Evolutionary conservation across 805 yeast genomes (phyloP).

Genomic region (Barnettozyma sucrosica): DNA sequence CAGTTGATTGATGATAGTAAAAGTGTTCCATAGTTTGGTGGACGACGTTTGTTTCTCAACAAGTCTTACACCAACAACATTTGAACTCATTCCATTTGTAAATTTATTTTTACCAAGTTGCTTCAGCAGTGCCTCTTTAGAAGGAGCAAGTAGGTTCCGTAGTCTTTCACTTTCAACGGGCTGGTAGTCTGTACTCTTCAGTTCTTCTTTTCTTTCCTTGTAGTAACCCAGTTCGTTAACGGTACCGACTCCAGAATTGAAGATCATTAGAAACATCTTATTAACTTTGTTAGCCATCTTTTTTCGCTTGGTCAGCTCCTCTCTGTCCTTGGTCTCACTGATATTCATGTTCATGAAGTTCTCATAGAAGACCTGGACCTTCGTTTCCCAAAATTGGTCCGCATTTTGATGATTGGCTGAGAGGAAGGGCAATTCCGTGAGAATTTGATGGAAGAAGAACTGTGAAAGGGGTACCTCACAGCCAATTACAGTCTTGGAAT

Average conservation of each 20-base stretch:
- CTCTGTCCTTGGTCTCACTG: slow-evolving; percentile 69
- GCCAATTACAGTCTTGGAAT: slow-evolving; percentile 14
- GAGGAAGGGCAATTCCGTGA: slow-evolving; percentile 74
- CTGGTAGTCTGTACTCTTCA: slow-evolving; percentile 21
- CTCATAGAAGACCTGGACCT: slow-evolving; percentile 78
- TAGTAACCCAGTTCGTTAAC: slow-evolving; percentile 48
- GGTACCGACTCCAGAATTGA: slow-evolving; percentile 70
- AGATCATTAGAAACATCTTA: slow-evolving; percentile 58
- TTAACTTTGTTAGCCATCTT: slow-evolving; percentile 57
- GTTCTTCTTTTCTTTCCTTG: slow-evolving; percentile 24
- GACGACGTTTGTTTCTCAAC: slow-evolving; percentile 24
- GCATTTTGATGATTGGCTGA: slow-evolving; percentile 35
- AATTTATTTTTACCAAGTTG: slow-evolving; percentile 29
- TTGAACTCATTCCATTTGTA: slow-evolving; percentile 54
- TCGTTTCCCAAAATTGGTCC: slow-evolving; percentile 70
- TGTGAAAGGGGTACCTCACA: slow-evolving; percentile 57
- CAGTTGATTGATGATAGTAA: slow-evolving; percentile 13
- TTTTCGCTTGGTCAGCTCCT: slow-evolving; percentile 65
- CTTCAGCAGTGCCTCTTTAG: slow-evolving; percentile 31
- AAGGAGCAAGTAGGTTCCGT: slow-evolving; percentile 34
- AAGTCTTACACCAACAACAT: slow-evolving; percentile 60
- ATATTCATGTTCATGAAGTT: slow-evolving; percentile 67
- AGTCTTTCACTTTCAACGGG: slow-evolving; percentile 27
- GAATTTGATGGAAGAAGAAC: slow-evolving; percentile 56
- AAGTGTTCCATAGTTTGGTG: slow-evolving; percentile 26